phyloP scores from a whole-genome alignment of 2,329 filamentous ascomycete genomes.

The Aureobasidium subglaciale region DNA sequence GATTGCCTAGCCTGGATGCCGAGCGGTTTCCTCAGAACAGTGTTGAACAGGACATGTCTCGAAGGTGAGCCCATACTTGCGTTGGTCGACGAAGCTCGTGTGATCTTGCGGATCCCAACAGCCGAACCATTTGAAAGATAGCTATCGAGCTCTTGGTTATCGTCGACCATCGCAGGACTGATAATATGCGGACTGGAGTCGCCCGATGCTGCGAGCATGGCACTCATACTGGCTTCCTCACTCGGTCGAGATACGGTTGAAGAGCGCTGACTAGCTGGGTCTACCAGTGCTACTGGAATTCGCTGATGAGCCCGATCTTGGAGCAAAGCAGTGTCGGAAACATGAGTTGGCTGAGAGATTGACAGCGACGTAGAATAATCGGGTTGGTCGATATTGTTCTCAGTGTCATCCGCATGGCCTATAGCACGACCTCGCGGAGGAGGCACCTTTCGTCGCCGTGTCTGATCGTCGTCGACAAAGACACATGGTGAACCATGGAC shows the following conservation, averaged over 20 bases:
- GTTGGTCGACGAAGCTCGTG: neutral
- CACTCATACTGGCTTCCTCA: neutral
- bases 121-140: neutral
- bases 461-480: neutral
- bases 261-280: neutral
- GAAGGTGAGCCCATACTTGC: neutral
- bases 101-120: neutral
- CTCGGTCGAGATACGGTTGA: neutral
- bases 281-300: neutral
- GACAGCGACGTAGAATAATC: neutral
- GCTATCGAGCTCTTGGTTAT: neutral
- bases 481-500: conserved; percentile 31
- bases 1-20: neutral
- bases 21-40: neutral
- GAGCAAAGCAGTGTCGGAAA: neutral
- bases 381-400: neutral
- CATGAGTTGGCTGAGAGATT: too few species aligned
- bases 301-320: neutral
- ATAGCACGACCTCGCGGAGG: neutral
- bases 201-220: neutral
- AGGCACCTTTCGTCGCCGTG: neutral
- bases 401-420: neutral
- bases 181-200: neutral
- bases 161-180: neutral
- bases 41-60: conserved; percentile 1